Percentiles rank a stretch among this genome's conserved stretches.
Evolutionary conservation across 371 early-diverging fungal genomes (phyloP).

Genomic region (Zancudomyces culisetae): DNA sequence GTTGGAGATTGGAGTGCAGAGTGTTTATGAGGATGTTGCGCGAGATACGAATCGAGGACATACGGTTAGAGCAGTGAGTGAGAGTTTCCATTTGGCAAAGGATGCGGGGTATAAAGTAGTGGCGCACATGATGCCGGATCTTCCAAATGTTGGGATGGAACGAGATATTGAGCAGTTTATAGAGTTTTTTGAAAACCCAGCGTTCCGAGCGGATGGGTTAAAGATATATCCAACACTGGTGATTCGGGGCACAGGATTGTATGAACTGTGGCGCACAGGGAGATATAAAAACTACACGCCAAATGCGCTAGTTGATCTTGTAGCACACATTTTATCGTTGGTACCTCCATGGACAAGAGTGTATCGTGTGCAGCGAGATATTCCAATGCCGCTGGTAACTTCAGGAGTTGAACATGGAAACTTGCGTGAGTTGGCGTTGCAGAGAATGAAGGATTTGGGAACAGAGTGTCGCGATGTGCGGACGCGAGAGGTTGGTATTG

Average conservation of each 20-base stretch:
- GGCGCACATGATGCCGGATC: slow-evolving; percentile 99
- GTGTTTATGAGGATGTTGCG: slow-evolving; percentile 99
- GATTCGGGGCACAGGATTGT: slow-evolving; percentile 98
- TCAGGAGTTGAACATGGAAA: slow-evolving; percentile 99
- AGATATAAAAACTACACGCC: slow-evolving; percentile 98
- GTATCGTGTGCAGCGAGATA: slow-evolving; percentile 98
- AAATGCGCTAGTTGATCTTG: slow-evolving; percentile 92
- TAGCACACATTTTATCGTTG: slow-evolving; percentile 89
- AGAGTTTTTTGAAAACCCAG: slow-evolving; percentile 99
- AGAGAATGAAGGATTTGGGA: slow-evolving; percentile 95
- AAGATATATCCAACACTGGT: slow-evolving; percentile 99
- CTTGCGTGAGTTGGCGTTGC: slow-evolving; percentile 90
- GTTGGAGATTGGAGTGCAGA: slow-evolving; percentile 98
- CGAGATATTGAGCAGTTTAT: slow-evolving; percentile 98
- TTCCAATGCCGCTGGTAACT: slow-evolving; percentile 99
- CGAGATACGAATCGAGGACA: slow-evolving; percentile 99
- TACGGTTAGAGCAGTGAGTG: slow-evolving; percentile 95
- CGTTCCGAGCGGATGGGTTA: slow-evolving; percentile 96
- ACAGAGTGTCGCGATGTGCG: slow-evolving; percentile 97
- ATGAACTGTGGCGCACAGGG: slow-evolving; percentile 98
- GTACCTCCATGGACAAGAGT: slow-evolving; percentile 99
- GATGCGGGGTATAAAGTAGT: slow-evolving; percentile 99
- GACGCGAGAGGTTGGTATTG: slow-evolving; percentile 98
- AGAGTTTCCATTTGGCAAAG: slow-evolving; percentile 93
- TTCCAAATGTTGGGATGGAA: slow-evolving; percentile 99